Percentiles rank a stretch among this genome's conserved stretches.
Conservation (phyloP, 495 filamentous ascomycete species). For the Aspergillus saccharolyticus region DNA sequence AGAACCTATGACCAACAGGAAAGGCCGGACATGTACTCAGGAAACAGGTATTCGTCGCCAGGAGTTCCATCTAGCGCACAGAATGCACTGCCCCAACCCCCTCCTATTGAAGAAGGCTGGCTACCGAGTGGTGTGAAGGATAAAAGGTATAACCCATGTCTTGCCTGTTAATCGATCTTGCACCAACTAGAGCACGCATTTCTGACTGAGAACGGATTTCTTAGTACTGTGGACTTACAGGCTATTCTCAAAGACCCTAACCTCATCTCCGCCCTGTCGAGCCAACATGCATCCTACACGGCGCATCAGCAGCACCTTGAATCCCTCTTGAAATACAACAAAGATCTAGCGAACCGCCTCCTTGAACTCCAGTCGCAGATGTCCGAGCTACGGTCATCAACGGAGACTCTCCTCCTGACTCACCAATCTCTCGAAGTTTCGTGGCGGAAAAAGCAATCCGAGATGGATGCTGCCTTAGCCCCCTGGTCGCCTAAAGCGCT, state of each 20-base stretch:
- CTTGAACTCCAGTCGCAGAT: slow-evolving; percentile 60
- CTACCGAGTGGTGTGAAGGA: slow-evolving; percentile 64
- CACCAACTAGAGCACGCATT: background rate
- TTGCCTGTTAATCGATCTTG: background rate
- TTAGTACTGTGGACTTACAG: slow-evolving; percentile 56
- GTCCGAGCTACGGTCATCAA: slow-evolving; percentile 54
- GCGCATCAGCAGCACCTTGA: slow-evolving; percentile 47
- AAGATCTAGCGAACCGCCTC: slow-evolving; percentile 63
- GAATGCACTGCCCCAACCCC: slow-evolving; percentile 30
- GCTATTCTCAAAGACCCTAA: slow-evolving; percentile 55
- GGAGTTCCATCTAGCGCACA: slow-evolving; percentile 10
- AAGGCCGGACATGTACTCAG: slow-evolving; percentile 14
- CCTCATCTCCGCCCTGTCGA: slow-evolving; percentile 58
- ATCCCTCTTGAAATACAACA: slow-evolving; percentile 53
- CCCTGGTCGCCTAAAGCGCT: slow-evolving; percentile 79
- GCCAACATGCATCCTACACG: slow-evolving; percentile 56
- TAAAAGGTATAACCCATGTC: slow-evolving; percentile 56
- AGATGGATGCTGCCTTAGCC: slow-evolving; percentile 79
- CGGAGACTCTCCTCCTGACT: slow-evolving; percentile 75
- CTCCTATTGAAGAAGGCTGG: slow-evolving; percentile 51
- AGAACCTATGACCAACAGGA: slow-evolving; percentile 23
- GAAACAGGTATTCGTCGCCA: slow-evolving; percentile 15
- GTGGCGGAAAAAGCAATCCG: slow-evolving; percentile 81
- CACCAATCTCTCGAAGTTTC: slow-evolving; percentile 83
- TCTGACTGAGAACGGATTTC: slow-evolving; percentile 40